phyloP scores from a whole-genome alignment of 2,329 filamentous ascomycete species.

The Penicillium sp. region DNA sequence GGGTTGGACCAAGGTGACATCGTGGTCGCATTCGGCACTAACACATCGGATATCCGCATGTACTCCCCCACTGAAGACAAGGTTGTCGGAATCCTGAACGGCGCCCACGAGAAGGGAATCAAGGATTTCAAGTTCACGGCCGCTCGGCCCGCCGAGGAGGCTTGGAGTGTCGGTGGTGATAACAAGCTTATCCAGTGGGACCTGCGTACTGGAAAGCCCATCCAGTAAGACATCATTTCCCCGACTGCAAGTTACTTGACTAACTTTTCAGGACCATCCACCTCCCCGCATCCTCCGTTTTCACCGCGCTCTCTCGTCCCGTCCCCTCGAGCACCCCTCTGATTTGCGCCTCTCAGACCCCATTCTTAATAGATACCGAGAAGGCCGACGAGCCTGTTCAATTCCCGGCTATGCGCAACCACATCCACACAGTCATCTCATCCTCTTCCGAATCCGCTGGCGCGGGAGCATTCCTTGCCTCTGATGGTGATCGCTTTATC shows the following conservation, averaged over 20 bases:
- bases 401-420: slow-evolving; percentile 53
- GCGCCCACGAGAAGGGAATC: slow-evolving; percentile 50
- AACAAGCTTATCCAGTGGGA: slow-evolving; percentile 57
- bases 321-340: slow-evolving; percentile 44
- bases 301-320: slow-evolving; percentile 44
- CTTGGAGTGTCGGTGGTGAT: slow-evolving; percentile 57
- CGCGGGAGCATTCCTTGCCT: slow-evolving; percentile 48
- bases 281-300: slow-evolving; percentile 42
- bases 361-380: slow-evolving; percentile 48
- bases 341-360: slow-evolving; percentile 53
- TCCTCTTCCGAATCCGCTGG: slow-evolving; percentile 39
- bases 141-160: slow-evolving; percentile 41
- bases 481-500: slow-evolving; percentile 53
- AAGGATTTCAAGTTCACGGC: slow-evolving; percentile 54
- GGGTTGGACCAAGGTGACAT: slow-evolving; percentile 42
- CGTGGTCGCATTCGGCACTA: slow-evolving; percentile 53
- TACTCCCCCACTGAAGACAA: slow-evolving; percentile 52
- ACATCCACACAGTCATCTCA: slow-evolving; percentile 50
- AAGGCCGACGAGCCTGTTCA: slow-evolving; percentile 40
- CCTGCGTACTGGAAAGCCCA: slow-evolving; percentile 44
- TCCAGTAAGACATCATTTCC: slow-evolving; percentile 39
- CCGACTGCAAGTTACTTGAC: slow-evolving; percentile 8
- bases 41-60: slow-evolving; percentile 50
- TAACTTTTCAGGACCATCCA: slow-evolving; percentile 43
- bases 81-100: slow-evolving; percentile 46